phyloP scores from a whole-genome alignment of 2,329 filamentous ascomycete genomes.

The Trichoderma pleuroti region DNA sequence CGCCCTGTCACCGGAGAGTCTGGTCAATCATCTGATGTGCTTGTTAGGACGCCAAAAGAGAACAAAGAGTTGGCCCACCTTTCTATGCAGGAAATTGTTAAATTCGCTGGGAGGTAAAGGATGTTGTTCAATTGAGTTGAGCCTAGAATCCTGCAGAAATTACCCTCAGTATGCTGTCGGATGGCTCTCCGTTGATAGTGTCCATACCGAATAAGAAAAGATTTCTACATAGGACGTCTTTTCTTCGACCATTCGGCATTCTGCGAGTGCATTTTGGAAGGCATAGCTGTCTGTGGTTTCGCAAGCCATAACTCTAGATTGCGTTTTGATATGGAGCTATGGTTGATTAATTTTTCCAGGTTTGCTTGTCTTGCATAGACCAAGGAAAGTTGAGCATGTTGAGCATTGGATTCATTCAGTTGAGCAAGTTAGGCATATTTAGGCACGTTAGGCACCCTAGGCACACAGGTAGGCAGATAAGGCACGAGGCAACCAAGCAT shows the following conservation, averaged over 20 bases:
- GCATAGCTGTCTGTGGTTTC: background rate
- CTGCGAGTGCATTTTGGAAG: background rate
- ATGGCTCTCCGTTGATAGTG: background rate
- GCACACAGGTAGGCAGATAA: background rate
- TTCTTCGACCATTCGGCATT: background rate
- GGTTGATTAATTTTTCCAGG: background rate
- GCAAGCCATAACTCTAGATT: background rate
- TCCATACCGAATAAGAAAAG: background rate
- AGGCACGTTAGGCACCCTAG: background rate
- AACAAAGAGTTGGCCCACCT: background rate
- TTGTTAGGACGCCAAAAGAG: fast-evolving
- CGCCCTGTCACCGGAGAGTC: background rate
- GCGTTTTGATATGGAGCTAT: background rate
- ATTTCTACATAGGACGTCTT: background rate
- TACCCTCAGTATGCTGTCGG: background rate
- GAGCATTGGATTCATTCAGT: too few relatives aligned
- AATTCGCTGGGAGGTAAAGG: background rate
- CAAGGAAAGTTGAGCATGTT: too few relatives aligned
- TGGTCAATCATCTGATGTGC: background rate
- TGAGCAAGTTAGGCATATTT: too few relatives aligned
- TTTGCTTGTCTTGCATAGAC: background rate
- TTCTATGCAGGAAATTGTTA: background rate
- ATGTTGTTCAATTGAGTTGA: background rate
- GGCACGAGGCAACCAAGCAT: background rate
- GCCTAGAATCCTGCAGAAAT: background rate